Evolutionary conservation across 352 stramenopile genomes (phyloP).

Genomic region (Phytophthora citricola): DNA sequence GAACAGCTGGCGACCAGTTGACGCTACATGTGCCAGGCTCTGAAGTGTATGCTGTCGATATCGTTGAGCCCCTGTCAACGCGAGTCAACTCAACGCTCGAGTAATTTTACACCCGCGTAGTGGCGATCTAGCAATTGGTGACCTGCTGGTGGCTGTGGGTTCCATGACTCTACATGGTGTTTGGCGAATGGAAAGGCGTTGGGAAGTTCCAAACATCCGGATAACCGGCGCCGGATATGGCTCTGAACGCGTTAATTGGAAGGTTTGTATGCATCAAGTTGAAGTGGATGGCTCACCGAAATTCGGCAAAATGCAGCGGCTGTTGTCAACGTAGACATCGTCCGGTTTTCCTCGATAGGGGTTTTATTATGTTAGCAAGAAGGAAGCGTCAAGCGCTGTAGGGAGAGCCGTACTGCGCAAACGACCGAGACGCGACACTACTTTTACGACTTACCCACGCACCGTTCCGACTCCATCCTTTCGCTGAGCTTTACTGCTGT

Average conservation of each 20-base stretch:
- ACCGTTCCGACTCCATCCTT: slow-evolving; percentile 15
- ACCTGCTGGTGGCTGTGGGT: slow-evolving; percentile 12
- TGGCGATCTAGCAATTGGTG: slow-evolving; percentile 2
- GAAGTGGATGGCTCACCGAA: slow-evolving; percentile 11
- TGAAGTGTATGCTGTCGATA: neutral
- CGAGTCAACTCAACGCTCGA: slow-evolving; percentile 1
- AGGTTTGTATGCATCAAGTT: slow-evolving; percentile 13
- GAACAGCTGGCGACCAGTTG: slow-evolving; percentile 31
- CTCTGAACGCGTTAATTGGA: neutral
- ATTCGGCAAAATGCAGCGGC: no score
- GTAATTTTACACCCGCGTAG: neutral
- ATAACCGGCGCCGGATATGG: neutral
- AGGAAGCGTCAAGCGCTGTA: neutral
- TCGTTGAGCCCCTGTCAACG: slow-evolving; percentile 24
- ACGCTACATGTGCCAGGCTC: slow-evolving; percentile 14
- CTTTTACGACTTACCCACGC: slow-evolving; percentile 18
- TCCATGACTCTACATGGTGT: slow-evolving; percentile 21
- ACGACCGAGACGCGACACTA: neutral
- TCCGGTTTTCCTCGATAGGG: neutral
- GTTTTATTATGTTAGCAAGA: neutral
- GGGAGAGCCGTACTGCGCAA: neutral
- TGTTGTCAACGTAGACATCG: no score
- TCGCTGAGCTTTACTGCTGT: slow-evolving; percentile 14
- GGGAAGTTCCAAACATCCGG: slow-evolving; percentile 3
- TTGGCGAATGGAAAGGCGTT: slow-evolving; percentile 11